Conservation (phyloP, 1,284 basidiomycete species). For the Amylostereum areolatum region DNA sequence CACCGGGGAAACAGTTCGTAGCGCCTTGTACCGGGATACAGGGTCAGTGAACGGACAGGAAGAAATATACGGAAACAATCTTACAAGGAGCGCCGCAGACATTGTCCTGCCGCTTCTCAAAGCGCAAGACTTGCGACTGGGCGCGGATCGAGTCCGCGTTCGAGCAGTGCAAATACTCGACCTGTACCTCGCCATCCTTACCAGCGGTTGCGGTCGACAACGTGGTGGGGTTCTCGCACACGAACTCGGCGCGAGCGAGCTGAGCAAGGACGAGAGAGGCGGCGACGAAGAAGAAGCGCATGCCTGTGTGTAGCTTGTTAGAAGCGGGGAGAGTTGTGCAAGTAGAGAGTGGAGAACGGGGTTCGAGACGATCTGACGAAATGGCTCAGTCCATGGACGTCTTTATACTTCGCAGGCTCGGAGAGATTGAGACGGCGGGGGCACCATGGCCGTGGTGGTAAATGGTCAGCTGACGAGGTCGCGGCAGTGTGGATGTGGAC, state of each 20-base stretch:
- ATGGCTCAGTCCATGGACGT: too few relatives aligned
- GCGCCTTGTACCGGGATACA: conserved; percentile 26
- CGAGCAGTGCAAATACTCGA: conserved; percentile 26
- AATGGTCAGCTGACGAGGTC: too few relatives aligned
- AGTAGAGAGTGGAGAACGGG: too few relatives aligned
- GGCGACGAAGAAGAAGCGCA: conserved; percentile 9
- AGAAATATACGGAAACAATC: conserved; percentile 5
- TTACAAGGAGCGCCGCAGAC: conserved; percentile 37
- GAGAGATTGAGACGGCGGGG: too few relatives aligned
- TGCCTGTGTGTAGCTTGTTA: too few relatives aligned
- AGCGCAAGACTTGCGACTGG: neutral
- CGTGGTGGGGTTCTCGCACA: conserved; percentile 15
- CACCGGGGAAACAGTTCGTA: conserved; percentile 35
- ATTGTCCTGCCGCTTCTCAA: conserved; percentile 21
- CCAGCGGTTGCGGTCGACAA: conserved; percentile 27
- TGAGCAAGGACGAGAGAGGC: conserved; percentile 8
- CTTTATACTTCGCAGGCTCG: too few relatives aligned
- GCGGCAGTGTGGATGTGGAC: too few relatives aligned
- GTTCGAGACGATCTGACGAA: too few relatives aligned
- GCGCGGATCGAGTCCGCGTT: conserved; percentile 9
- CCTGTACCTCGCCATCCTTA: conserved; percentile 28
- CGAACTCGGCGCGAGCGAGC: conserved; percentile 9
- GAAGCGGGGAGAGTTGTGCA: too few relatives aligned
- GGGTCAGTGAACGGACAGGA: neutral
- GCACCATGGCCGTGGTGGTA: too few relatives aligned